Percentiles rank a stretch among this genome's conserved stretches.
Evolutionary conservation across 768 basidiomycete species (phyloP).

Genomic region (Boletus insuetus): DNA sequence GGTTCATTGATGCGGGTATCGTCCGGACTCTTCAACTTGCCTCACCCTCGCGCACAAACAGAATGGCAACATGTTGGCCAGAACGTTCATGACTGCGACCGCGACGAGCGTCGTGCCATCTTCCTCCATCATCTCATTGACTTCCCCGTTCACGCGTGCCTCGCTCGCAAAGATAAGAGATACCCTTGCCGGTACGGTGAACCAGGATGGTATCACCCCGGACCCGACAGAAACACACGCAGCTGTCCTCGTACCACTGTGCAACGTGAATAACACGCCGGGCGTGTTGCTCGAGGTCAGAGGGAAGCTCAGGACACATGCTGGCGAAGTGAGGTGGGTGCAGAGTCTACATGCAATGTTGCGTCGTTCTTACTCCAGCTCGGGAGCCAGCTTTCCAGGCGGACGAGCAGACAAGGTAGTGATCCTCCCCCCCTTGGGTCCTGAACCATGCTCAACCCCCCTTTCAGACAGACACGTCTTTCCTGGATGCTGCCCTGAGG

Average conservation of each 20-base stretch:
- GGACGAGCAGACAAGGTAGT: slow-evolving; percentile 64
- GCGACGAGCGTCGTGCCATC: background rate
- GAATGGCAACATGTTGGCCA: slow-evolving; percentile 29
- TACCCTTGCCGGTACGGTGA: slow-evolving; percentile 20
- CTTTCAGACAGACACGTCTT: slow-evolving; percentile 48
- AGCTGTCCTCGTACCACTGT: slow-evolving; percentile 73
- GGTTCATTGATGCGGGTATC: too few species aligned
- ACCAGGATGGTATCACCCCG: slow-evolving; percentile 16
- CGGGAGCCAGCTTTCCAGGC: slow-evolving; percentile 64
- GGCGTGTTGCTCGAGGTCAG: slow-evolving; percentile 73
- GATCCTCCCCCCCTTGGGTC: background rate
- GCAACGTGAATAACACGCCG: slow-evolving; percentile 65
- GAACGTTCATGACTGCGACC: slow-evolving; percentile 20
- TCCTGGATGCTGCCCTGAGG: slow-evolving; percentile 58
- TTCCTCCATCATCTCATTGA: slow-evolving; percentile 31
- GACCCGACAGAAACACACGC: slow-evolving; percentile 45
- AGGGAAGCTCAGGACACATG: slow-evolving; percentile 61
- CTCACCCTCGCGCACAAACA: background rate
- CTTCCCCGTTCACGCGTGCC: slow-evolving; percentile 35
- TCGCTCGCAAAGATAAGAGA: slow-evolving; percentile 33
- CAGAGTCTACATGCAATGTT: background rate
- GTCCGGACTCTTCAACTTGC: too few species aligned
- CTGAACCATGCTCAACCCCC: background rate
- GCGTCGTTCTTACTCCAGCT: background rate
- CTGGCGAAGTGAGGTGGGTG: slow-evolving; percentile 78